Evolutionary conservation across 352 stramenopile species (phyloP).

Genomic region (Phytophthora crassamura): DNA sequence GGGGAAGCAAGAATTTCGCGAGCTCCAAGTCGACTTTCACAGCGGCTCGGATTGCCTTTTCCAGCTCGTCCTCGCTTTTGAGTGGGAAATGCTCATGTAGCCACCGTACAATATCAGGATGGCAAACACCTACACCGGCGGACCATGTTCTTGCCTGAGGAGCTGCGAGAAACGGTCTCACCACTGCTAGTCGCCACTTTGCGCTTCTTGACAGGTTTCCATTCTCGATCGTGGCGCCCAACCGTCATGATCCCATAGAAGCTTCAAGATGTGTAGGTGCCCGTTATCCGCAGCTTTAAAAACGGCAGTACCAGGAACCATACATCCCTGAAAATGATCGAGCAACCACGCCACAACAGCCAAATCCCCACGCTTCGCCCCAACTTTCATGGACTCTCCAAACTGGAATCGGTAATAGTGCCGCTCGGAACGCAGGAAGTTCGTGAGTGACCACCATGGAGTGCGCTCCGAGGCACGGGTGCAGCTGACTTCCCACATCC

Average conservation of each 20-base stretch:
- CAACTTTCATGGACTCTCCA: not conserved
- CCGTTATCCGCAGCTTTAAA: not conserved
- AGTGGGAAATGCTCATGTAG: not conserved
- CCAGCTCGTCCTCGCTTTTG: not conserved
- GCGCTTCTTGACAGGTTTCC: not conserved
- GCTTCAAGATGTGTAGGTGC: not conserved
- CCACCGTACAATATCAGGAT: not conserved
- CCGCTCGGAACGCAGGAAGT: slow-evolving; percentile 5
- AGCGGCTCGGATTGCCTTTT: not conserved
- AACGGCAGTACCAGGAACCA: not conserved
- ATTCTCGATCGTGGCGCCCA: not conserved
- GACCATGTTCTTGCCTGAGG: not conserved
- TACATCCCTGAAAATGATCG: not conserved
- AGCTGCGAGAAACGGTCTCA: not conserved
- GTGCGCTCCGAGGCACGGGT: not conserved
- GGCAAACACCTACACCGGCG: no score
- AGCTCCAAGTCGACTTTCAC: slow-evolving; percentile 1
- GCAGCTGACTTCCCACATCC: slow-evolving; percentile 1
- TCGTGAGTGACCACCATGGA: not conserved
- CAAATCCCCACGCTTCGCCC: not conserved
- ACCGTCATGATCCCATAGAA: not conserved
- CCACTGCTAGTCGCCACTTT: not conserved
- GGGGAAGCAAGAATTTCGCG: not conserved
- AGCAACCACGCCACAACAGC: not conserved
- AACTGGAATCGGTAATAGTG: slow-evolving; percentile 6